A percentile compares a stretch with the other conserved stretches of the same genome.
Evolutionary conservation across 164 flowering plant genomes (phyloP).

Genomic region (Euptelea pleiosperma): DNA sequence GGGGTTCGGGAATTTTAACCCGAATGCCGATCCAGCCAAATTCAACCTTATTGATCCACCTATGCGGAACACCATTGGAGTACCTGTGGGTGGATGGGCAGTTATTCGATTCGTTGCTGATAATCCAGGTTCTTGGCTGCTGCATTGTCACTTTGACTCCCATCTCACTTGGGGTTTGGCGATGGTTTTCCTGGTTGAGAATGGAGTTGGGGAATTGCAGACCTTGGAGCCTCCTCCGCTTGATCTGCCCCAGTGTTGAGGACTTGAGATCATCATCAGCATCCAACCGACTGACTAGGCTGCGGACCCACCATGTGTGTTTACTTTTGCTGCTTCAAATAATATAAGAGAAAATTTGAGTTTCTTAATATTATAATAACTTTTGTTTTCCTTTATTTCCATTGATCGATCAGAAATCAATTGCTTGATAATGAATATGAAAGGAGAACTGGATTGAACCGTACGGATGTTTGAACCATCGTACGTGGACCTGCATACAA

Average conservation of each 20-base stretch:
- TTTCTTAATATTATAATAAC: no score
- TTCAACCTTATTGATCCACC: conserved; percentile 86
- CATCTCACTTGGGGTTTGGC: conserved; percentile 82
- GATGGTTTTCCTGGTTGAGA: conserved; percentile 68
- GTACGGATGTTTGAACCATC: no score
- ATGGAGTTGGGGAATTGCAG: conserved; percentile 54
- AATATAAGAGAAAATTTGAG: no score
- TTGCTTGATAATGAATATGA: no score
- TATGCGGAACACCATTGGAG: conserved; percentile 66
- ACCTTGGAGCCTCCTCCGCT: conserved; percentile 57
- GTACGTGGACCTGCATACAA: no score
- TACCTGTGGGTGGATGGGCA: conserved; percentile 78
- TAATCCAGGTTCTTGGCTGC: conserved; percentile 89
- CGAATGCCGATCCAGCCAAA: conserved; percentile 49
- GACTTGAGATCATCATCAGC: no score
- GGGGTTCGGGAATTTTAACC: conserved; percentile 77
- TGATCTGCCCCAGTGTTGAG: conserved; percentile 36
- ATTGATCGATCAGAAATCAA: no score
- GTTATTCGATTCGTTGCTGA: conserved; percentile 76
- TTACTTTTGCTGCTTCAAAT: no score
- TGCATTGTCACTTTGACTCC: conserved; percentile 87
- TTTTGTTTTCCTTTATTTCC: no score
- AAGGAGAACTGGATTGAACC: no score
- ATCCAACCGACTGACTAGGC: no score
- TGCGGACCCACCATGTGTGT: no score